A percentile compares a stretch with the other conserved stretches of the same genome.
Evolutionary conservation across 176 grass and related monocot genomes (phyloP).

Genomic region (Bolboschoenus planiculmis): DNA sequence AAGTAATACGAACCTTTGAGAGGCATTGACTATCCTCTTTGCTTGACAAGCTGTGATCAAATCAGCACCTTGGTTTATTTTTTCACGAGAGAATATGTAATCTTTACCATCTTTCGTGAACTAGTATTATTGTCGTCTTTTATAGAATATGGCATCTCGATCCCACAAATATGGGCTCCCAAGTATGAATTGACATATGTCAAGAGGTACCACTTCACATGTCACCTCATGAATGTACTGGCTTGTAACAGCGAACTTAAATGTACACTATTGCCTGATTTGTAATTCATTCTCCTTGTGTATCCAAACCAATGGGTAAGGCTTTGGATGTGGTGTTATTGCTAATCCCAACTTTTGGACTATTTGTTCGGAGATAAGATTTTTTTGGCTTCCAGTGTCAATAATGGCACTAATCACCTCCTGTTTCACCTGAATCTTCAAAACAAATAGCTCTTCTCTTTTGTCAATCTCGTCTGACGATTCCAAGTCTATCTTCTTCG

Average conservation of each 20-base stretch:
- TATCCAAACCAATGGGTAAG: slow-evolving; percentile 3
- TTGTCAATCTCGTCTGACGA: background rate
- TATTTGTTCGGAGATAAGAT: slow-evolving; percentile 9
- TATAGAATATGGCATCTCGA: background rate
- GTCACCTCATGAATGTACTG: slow-evolving; percentile 19
- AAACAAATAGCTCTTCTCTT: background rate
- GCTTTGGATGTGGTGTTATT: slow-evolving; percentile 11
- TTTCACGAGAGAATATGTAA: slow-evolving; percentile 7
- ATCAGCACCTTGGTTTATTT: background rate
- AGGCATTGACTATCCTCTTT: slow-evolving; percentile 9
- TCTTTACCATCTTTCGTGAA: slow-evolving; percentile 2
- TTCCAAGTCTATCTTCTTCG: background rate
- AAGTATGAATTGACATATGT: slow-evolving; percentile 6
- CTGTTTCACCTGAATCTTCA: background rate
- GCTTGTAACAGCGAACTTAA: background rate
- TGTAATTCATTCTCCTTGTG: slow-evolving; percentile 6
- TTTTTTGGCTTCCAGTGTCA: slow-evolving; percentile 10
- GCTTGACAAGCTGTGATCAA: slow-evolving; percentile 1
- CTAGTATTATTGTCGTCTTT: background rate
- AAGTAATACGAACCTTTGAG: slow-evolving; percentile 10
- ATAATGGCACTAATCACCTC: background rate
- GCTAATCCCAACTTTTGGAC: slow-evolving; percentile 7
- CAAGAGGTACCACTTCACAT: background rate
- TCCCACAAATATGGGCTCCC: background rate
- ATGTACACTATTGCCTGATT: background rate